Percentiles rank a stretch among this genome's conserved stretches.
Evolutionary conservation across 2,329 filamentous ascomycete species (phyloP).

Genomic region (Microdochium paspali): DNA sequence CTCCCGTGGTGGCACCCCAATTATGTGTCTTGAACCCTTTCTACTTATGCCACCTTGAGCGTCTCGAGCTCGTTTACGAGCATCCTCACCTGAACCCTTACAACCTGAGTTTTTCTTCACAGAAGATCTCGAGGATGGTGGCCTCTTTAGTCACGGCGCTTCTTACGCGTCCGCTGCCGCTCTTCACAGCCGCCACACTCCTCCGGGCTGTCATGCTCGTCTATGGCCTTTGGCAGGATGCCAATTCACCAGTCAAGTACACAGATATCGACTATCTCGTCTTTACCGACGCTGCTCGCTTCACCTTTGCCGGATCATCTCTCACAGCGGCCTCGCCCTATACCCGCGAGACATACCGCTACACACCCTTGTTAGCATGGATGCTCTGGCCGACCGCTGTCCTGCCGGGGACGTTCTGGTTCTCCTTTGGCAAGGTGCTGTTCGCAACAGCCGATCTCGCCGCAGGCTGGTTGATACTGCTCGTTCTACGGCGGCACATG

Average conservation of each 20-base stretch:
- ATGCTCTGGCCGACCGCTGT: conserved; percentile 76
- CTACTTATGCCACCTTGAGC: too few relatives aligned
- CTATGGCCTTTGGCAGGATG: conserved; percentile 90
- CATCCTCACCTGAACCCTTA: too few relatives aligned
- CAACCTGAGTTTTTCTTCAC: background rate
- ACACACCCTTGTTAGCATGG: conserved; percentile 92
- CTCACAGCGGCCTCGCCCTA: conserved; percentile 78
- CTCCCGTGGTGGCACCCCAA: too few relatives aligned
- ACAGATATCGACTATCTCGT: conserved; percentile 98
- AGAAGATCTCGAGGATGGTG: conserved; percentile 7
- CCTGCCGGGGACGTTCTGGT: conserved; percentile 36
- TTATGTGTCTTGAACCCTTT: background rate
- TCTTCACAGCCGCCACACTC: conserved; percentile 48
- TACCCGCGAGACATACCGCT: conserved; percentile 85
- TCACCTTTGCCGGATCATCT: conserved; percentile 30
- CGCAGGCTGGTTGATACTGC: conserved; percentile 56
- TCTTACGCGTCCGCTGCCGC: conserved; percentile 29
- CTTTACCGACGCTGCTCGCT: conserved; percentile 90
- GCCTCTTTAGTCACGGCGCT: conserved; percentile 16
- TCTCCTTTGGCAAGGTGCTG: conserved; percentile 78
- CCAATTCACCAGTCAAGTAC: conserved; percentile 87
- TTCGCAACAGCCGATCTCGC: conserved; percentile 79
- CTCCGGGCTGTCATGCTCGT: conserved; percentile 68
- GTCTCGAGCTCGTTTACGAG: too few relatives aligned
- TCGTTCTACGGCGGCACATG: conserved; percentile 26